Evolutionary conservation across 371 early-diverging fungal genomes (phyloP), one percentile per base, ranked within the genome.

Genomic region (Zopfochytrium polystomum): DNA sequence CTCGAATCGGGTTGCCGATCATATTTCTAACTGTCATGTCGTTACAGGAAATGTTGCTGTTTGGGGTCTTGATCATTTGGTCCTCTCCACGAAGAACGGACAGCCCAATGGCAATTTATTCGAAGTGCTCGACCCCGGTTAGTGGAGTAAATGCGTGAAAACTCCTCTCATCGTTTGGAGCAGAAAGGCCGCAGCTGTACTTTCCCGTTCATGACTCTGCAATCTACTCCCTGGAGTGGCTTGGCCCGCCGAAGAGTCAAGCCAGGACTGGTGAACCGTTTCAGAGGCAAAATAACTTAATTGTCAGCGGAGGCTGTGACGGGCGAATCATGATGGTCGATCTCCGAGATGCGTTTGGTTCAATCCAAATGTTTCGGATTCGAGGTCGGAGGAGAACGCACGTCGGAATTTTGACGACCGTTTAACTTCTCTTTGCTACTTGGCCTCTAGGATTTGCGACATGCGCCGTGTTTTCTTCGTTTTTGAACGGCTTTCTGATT

Each of bases 261-360:
- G 46, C 7, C 6, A 27, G 13, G 6, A 32, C 38, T 51, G 55
- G 32, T 26, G 54, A 7, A 30, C n/a, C 11, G 7, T 32, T n/a
- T 22, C 18, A 18, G 13, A 23, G 18, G 30, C 46, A 31, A 20
- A 32, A 55, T 29, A 52, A 47, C 20, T 48, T 53, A n/a, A 15
- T 76, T 1, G 1, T 73, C 11, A 63, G 62, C 4, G 31, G 54
- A 55, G 77, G 80, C 0, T 63, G 51, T 48, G 85, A 84, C 62
- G 85, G 85, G 0, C 45, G 58, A 33, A 18, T 80, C 1, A 29
- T 60, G 13, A 22, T 73, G 25, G 49, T 66, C 18, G 82, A 84
- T 46, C 52, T 66, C 13, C 66, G 66, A 2, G 79, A 81, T 62
- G 75, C 79, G 3, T 63, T 49, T 46, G 51, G 18, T 1, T 11